Evolutionary conservation across 1,139 yeast species (phyloP).

Genomic region (Meyerozyma sp.): DNA sequence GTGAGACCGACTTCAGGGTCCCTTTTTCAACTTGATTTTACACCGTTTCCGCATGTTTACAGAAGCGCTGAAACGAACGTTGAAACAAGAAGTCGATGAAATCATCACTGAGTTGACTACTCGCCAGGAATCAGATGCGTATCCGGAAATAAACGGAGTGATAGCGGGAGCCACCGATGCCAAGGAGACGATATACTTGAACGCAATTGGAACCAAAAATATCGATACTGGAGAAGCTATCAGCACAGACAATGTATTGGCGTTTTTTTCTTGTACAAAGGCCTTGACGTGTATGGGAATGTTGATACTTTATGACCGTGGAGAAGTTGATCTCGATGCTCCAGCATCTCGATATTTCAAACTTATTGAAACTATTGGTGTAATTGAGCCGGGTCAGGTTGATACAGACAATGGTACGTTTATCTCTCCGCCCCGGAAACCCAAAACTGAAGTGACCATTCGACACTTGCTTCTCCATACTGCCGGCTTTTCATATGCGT

Average conservation of each 20-base stretch:
- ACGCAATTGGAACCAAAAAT: slow-evolving; percentile 19
- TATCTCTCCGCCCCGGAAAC: slow-evolving; percentile 21
- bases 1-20: background rate
- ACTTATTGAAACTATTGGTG: slow-evolving; percentile 32
- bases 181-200: slow-evolving; percentile 18
- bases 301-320: slow-evolving; percentile 42
- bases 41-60: background rate
- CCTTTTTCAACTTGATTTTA: background rate
- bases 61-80: background rate
- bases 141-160: slow-evolving; percentile 17
- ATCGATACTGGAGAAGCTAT: slow-evolving; percentile 6
- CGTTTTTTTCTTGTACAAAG: slow-evolving; percentile 46
- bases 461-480: slow-evolving; percentile 48
- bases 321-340: slow-evolving; percentile 35
- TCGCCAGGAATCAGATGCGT: background rate
- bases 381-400: slow-evolving; percentile 32
- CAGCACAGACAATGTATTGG: slow-evolving; percentile 23
- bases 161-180: slow-evolving; percentile 25
- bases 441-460: slow-evolving; percentile 37
- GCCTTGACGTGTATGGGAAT: slow-evolving; percentile 42
- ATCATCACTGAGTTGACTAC: slow-evolving; percentile 4
- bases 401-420: slow-evolving; percentile 32
- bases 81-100: background rate
- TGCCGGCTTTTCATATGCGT: slow-evolving; percentile 46
- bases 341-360: slow-evolving; percentile 38